Evolutionary conservation across 2,329 filamentous ascomycete genomes (phyloP).

Genomic region (Gnomoniopsis sp.): DNA sequence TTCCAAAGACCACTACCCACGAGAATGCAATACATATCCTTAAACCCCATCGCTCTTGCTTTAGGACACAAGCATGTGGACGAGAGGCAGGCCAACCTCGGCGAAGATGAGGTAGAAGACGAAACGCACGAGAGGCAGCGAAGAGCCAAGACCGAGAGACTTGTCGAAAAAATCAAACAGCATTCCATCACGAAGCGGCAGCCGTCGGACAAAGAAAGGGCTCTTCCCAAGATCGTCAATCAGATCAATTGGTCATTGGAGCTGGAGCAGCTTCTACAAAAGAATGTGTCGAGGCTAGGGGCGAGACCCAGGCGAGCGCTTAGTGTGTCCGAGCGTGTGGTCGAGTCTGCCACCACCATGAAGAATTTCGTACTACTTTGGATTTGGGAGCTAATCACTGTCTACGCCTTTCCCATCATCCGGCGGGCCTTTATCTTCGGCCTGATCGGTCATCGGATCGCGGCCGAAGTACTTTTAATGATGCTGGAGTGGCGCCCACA

Average conservation of each 20-base stretch:
- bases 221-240: conserved; percentile 76
- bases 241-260: conserved; percentile 97
- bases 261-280: conserved; percentile 78
- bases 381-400: conserved; percentile 66
- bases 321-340: conserved; percentile 91
- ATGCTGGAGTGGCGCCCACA: conserved; percentile 82
- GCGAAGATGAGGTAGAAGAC: conserved; percentile 67
- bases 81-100: conserved; percentile 31
- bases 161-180: conserved; percentile 83
- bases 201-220: conserved; percentile 77
- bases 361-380: conserved; percentile 70
- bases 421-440: conserved; percentile 70
- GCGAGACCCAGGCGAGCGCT: conserved; percentile 76
- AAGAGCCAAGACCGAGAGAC: conserved; percentile 58
- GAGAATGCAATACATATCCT: conserved; percentile 94
- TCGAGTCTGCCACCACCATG: conserved; percentile 85
- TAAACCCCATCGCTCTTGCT: conserved; percentile 83
- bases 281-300: conserved; percentile 82
- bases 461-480: conserved; percentile 74
- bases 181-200: conserved; percentile 79
- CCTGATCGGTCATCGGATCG: conserved; percentile 74
- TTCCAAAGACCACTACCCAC: conserved; percentile 83
- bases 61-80: conserved; percentile 65
- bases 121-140: conserved; percentile 58
- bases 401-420: conserved; percentile 76